phyloP scores from a whole-genome alignment of 75 land plant species.

The Pinus taeda region DNA sequence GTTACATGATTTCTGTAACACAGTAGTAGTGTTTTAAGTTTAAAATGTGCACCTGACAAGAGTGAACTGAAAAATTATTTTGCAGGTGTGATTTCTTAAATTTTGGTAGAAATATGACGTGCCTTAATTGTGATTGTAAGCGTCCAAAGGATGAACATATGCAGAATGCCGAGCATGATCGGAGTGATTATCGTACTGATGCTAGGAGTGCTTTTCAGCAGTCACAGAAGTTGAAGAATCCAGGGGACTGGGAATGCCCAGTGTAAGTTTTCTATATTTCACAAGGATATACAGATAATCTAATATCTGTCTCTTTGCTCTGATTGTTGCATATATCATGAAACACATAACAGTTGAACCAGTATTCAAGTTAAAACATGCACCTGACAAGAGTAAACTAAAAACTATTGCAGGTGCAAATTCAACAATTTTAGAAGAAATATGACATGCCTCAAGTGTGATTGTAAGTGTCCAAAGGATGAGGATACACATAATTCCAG shows the following conservation, averaged over 20 bases:
- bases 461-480: conserved; percentile 14
- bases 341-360: not conserved
- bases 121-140: conserved; percentile 25
- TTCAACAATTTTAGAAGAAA: conserved; percentile 39
- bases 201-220: not conserved
- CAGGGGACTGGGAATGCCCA: conserved; percentile 54
- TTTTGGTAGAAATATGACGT: conserved; percentile 32
- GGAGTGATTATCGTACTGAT: no score
- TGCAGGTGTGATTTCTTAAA: conserved; percentile 35
- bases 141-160: conserved; percentile 9
- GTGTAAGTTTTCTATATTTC: conserved; percentile 15
- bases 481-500: not conserved
- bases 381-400: not conserved
- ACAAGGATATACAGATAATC: conserved; percentile 1
- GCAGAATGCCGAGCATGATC: conserved; percentile 3
- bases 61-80: not conserved
- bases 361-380: not conserved
- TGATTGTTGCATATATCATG: not conserved
- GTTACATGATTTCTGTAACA: not conserved
- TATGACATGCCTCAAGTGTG: conserved; percentile 27
- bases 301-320: not conserved
- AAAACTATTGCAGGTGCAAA: conserved; percentile 21
- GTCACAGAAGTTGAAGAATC: conserved; percentile 3
- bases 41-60: not conserved
- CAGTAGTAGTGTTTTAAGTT: not conserved